A percentile compares a stretch with the other conserved stretches of the same genome.
These are phyloP conservation scores for Trypanosomatidae sp. DNA, from an alignment of 208 protist genomes.

Conservation along the genomic window DNA sequence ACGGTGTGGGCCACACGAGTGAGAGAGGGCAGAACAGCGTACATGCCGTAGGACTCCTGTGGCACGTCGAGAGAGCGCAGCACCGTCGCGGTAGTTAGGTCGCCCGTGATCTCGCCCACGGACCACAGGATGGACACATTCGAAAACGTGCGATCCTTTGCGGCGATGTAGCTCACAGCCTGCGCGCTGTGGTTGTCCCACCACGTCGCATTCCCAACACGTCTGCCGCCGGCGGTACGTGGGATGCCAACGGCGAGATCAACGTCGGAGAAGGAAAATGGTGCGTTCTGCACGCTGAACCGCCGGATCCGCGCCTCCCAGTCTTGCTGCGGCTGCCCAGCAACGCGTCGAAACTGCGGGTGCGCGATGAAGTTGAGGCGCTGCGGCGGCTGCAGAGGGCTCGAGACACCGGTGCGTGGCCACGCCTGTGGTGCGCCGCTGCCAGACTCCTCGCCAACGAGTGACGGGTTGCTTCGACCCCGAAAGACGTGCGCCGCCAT, in stretches of 20 bases:
- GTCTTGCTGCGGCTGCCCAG: constrained; percentile 32
- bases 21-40: constrained; percentile 33
- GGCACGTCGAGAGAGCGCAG: constrained; percentile 20
- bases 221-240: not conserved
- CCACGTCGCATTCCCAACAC: not conserved
- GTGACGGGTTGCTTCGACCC: too few species aligned
- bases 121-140: constrained; percentile 38
- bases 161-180: constrained; percentile 8
- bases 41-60: constrained; percentile 29
- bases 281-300: constrained; percentile 14
- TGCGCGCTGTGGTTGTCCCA: constrained; percentile 7
- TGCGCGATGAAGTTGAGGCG: constrained; percentile 1
- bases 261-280: constrained; percentile 12
- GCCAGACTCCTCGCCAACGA: too few species aligned
- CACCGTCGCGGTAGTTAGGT: constrained; percentile 27
- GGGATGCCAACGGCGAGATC: not conserved
- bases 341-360: constrained; percentile 13
- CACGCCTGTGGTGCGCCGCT: too few species aligned
- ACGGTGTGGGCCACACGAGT: constrained; percentile 20
- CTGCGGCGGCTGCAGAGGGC: too few species aligned
- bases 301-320: constrained; percentile 22
- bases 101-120: constrained; percentile 33
- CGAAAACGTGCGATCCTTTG: constrained; percentile 21
- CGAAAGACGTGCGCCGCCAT: not conserved
- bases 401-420: too few species aligned